phyloP scores from a whole-genome alignment of 495 filamentous ascomycete genomes.

The Penicillium soppii region DNA sequence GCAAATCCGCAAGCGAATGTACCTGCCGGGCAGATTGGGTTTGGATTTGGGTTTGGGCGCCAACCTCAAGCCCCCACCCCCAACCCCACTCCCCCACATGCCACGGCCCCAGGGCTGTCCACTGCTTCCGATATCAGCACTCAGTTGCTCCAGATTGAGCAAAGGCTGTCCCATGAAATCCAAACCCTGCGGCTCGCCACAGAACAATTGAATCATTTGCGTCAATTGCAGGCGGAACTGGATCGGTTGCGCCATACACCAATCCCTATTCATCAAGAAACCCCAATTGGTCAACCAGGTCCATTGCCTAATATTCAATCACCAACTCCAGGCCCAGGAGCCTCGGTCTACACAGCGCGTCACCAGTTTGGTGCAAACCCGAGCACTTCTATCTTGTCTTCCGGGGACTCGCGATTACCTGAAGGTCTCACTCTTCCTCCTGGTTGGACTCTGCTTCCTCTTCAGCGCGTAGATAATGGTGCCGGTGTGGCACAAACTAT shows the following conservation, averaged over 20 bases:
- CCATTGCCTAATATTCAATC: slow-evolving; percentile 12
- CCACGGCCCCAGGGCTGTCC: slow-evolving; percentile 10
- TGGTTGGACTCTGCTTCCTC: slow-evolving; percentile 73
- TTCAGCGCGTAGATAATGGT: slow-evolving; percentile 50
- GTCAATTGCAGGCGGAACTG: slow-evolving; percentile 62
- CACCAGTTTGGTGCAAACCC: slow-evolving; percentile 36
- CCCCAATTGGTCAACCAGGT: background rate
- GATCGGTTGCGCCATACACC: slow-evolving; percentile 55
- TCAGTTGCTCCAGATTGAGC: slow-evolving; percentile 63
- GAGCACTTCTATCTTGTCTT: slow-evolving; percentile 45
- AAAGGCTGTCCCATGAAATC: slow-evolving; percentile 66
- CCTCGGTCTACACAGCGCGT: slow-evolving; percentile 18
- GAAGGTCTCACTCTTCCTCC: slow-evolving; percentile 69
- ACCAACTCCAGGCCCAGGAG: slow-evolving; percentile 14
- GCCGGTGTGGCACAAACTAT: slow-evolving; percentile 3
- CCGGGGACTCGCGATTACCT: slow-evolving; percentile 69
- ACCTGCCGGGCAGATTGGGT: slow-evolving; percentile 39
- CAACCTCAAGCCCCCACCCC: slow-evolving; percentile 26
- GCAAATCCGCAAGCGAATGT: slow-evolving; percentile 27
- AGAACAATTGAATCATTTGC: slow-evolving; percentile 56
- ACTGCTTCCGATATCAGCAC: slow-evolving; percentile 39
- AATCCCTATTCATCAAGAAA: slow-evolving; percentile 17
- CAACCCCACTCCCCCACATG: slow-evolving; percentile 13
- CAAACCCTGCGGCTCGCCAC: slow-evolving; percentile 50
- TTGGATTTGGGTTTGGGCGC: slow-evolving; percentile 46